A percentile compares a stretch with the other conserved stretches of the same genome.
Conservation (phyloP, 768 basidiomycete genomes). For the Mycena venus region DNA sequence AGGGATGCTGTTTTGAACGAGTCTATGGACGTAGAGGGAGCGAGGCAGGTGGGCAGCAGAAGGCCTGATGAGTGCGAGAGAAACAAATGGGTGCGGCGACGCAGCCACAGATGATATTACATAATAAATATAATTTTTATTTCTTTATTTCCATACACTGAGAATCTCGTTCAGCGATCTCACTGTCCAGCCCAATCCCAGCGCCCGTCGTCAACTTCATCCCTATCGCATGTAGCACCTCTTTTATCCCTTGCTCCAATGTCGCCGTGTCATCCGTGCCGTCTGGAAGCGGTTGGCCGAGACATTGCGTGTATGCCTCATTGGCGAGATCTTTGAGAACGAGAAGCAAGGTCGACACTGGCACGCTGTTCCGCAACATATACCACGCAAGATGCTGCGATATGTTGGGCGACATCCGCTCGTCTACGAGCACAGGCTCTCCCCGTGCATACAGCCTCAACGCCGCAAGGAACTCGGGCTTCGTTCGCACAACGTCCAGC, state of each 20-base stretch:
- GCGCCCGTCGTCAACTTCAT: slow-evolving; percentile 79
- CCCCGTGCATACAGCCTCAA: slow-evolving; percentile 72
- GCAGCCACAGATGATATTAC: too few relatives aligned
- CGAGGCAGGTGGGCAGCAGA: not conserved
- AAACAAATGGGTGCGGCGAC: not conserved
- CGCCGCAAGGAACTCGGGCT: slow-evolving; percentile 55
- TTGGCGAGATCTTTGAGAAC: slow-evolving; percentile 72
- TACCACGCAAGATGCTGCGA: slow-evolving; percentile 76
- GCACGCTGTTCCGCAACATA: slow-evolving; percentile 76
- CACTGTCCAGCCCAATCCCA: slow-evolving; percentile 82
- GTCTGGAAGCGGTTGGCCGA: slow-evolving; percentile 61
- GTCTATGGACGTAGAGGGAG: not conserved
- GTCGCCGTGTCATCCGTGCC: slow-evolving; percentile 57
- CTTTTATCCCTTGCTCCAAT: slow-evolving; percentile 73
- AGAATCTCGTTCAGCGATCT: slow-evolving; percentile 77
- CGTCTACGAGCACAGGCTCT: slow-evolving; percentile 50
- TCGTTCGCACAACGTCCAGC: slow-evolving; percentile 60
- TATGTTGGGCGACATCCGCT: slow-evolving; percentile 38
- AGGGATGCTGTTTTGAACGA: not conserved
- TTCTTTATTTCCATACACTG: slow-evolving; percentile 61
- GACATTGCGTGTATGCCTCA: slow-evolving; percentile 72
- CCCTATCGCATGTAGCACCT: slow-evolving; percentile 90
- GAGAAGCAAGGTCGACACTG: slow-evolving; percentile 75
- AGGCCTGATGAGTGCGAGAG: not conserved
- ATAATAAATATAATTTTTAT: too few relatives aligned